Percentiles rank a stretch among this genome's conserved stretches.
Evolutionary conservation across 441 rosid species (phyloP).

Genomic region (Croton setiger): DNA sequence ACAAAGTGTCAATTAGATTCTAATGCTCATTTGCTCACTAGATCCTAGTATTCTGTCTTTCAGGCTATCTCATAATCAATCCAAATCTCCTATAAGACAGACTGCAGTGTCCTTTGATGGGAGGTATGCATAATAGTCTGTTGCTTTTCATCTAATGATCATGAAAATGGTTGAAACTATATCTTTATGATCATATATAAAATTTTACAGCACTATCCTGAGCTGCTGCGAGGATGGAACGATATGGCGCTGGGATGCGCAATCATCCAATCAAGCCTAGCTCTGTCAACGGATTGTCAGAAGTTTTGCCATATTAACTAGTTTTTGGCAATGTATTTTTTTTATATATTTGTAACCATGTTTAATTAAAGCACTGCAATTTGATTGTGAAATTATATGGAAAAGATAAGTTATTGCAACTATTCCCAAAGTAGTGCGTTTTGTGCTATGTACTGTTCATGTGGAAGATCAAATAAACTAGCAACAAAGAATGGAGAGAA

Average conservation of each 20-base stretch:
- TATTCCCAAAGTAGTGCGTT: background rate
- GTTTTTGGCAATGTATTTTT: background rate
- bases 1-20: background rate
- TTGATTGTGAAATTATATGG: background rate
- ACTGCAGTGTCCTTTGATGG: conserved; percentile 96
- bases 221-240: conserved; percentile 96
- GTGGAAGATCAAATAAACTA: background rate
- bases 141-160: background rate
- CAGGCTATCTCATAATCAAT: conserved; percentile 76
- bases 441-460: background rate
- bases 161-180: background rate
- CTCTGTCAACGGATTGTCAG: background rate
- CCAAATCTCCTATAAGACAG: conserved; percentile 83
- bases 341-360: background rate
- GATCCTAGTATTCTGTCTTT: background rate
- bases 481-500: too few species aligned
- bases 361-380: background rate
- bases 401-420: background rate
- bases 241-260: conserved; percentile 92
- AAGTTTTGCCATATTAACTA: background rate
- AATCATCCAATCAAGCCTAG: conserved; percentile 26
- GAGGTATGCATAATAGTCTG: conserved; percentile 37
- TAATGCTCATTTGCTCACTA: background rate
- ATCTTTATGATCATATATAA: conserved; percentile 2
- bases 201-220: conserved; percentile 79